Percentiles rank a stretch among this genome's conserved stretches.
Evolutionary conservation across 2,329 filamentous ascomycete genomes (phyloP).

Genomic region (Sporothrix inflata): DNA sequence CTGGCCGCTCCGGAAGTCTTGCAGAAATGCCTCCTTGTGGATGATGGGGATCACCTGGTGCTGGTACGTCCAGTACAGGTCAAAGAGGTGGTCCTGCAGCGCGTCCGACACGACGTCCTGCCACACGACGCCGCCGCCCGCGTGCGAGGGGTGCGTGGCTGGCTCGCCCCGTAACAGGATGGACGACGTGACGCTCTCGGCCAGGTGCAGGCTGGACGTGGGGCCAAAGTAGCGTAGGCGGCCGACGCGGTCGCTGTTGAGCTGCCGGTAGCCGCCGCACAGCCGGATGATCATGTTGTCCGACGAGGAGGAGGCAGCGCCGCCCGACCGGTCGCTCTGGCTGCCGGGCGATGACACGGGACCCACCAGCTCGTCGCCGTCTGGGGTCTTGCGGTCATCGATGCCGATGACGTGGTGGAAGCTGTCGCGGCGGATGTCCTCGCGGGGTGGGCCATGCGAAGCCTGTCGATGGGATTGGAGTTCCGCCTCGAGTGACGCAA

Average conservation of each 20-base stretch:
- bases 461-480: slow-evolving; percentile 5
- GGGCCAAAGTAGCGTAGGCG: slow-evolving; percentile 24
- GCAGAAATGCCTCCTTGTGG: slow-evolving; percentile 29
- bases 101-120: slow-evolving; percentile 4
- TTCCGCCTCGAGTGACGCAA: slow-evolving; percentile 26
- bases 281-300: slow-evolving; percentile 27
- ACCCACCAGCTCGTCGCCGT: background rate
- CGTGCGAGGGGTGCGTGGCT: background rate
- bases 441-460: background rate
- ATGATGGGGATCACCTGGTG: slow-evolving; percentile 27
- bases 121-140: slow-evolving; percentile 13
- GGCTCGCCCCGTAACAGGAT: background rate
- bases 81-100: slow-evolving; percentile 22
- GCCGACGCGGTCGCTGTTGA: slow-evolving; percentile 23
- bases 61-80: slow-evolving; percentile 27
- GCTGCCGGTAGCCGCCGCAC: slow-evolving; percentile 24
- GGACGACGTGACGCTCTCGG: slow-evolving; percentile 24
- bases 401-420: slow-evolving; percentile 16
- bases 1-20: slow-evolving; percentile 25
- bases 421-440: background rate
- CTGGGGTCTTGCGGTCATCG: background rate
- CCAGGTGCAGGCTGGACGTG: slow-evolving; percentile 15
- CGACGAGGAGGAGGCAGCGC: background rate
- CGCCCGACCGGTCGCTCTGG: background rate
- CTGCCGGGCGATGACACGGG: background rate